phyloP scores from a whole-genome alignment of 805 yeast genomes.

The Candida railenensis region DNA sequence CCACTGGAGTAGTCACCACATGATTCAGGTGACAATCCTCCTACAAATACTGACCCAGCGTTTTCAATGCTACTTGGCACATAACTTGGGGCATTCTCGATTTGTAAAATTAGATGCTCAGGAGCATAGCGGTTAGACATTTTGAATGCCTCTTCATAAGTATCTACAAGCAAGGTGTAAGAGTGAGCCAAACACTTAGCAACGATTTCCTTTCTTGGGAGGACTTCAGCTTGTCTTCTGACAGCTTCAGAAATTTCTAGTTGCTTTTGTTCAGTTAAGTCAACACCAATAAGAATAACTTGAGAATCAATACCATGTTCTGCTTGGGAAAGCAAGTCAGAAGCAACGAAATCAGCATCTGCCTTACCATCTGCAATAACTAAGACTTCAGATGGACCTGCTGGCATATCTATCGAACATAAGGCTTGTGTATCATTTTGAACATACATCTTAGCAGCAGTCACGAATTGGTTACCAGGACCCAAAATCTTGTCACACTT shows the following conservation, averaged over 20 bases:
- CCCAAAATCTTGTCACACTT: constrained; percentile 97
- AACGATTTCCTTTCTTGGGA: constrained; percentile 92
- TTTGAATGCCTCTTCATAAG: constrained; percentile 78
- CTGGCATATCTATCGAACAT: constrained; percentile 99
- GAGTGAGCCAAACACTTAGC: constrained; percentile 92
- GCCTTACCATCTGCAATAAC: constrained; percentile 89
- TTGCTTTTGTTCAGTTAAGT: constrained; percentile 58
- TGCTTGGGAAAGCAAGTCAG: constrained; percentile 94
- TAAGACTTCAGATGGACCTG: constrained; percentile 97
- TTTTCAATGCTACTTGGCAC: constrained; percentile 73
- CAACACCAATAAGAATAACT: constrained; percentile 86
- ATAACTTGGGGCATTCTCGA: constrained; percentile 70
- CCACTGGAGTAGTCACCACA: constrained; percentile 99
- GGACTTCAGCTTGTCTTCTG: constrained; percentile 72
- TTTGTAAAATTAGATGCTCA: constrained; percentile 92
- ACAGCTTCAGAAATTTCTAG: constrained; percentile 78
- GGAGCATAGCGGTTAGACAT: constrained; percentile 94
- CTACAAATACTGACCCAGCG: constrained; percentile 97
- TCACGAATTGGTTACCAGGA: constrained; percentile 98
- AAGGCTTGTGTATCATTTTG: constrained; percentile 93
- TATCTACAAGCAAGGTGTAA: constrained; percentile 66
- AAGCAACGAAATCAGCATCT: constrained; percentile 95
- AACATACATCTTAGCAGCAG: constrained; percentile 98
- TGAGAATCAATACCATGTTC: constrained; percentile 99
- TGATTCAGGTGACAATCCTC: constrained; percentile 94